phyloP scores from a whole-genome alignment of 1,284 basidiomycete species.

The Pyrrhoderma noxium region DNA sequence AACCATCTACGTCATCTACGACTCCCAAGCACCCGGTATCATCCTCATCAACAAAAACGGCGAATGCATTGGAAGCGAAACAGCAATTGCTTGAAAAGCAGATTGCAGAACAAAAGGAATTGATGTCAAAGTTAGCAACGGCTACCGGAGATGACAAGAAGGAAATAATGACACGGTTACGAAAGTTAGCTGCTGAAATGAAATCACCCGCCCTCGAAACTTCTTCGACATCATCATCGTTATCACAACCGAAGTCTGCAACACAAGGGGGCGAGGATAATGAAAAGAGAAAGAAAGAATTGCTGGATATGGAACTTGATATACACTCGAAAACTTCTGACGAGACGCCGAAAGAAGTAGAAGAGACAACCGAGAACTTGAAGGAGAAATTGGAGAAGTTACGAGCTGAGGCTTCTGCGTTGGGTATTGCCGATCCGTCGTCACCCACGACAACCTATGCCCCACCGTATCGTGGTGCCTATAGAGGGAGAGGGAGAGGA shows the following conservation, averaged over 20 bases:
- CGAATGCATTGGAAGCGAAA: conserved; percentile 50
- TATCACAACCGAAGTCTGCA: conserved; percentile 23
- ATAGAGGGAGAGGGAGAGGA: conserved; percentile 68
- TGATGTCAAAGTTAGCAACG: conserved; percentile 66
- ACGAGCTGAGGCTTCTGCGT: conserved; percentile 76
- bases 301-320: conserved; percentile 71
- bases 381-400: conserved; percentile 76
- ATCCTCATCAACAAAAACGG: conserved; percentile 31
- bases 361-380: conserved; percentile 64
- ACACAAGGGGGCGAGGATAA: conserved; percentile 33
- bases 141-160: conserved; percentile 74
- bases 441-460: conserved; percentile 25
- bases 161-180: conserved; percentile 67
- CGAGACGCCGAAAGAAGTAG: conserved; percentile 18
- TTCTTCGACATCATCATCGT: conserved; percentile 24
- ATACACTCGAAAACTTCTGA: conserved; percentile 34
- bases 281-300: conserved; percentile 52
- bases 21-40: conserved; percentile 19
- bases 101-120: conserved; percentile 84
- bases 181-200: conserved; percentile 80
- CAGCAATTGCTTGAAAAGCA: conserved; percentile 75
- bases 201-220: conserved; percentile 32
- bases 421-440: conserved; percentile 58
- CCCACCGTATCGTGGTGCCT: conserved; percentile 47
- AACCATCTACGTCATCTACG: conserved; percentile 22